Percentiles rank a stretch among this genome's conserved stretches.
Conservation (phyloP, 2,329 filamentous ascomycete species). For the Verticillium albo-atrum region DNA sequence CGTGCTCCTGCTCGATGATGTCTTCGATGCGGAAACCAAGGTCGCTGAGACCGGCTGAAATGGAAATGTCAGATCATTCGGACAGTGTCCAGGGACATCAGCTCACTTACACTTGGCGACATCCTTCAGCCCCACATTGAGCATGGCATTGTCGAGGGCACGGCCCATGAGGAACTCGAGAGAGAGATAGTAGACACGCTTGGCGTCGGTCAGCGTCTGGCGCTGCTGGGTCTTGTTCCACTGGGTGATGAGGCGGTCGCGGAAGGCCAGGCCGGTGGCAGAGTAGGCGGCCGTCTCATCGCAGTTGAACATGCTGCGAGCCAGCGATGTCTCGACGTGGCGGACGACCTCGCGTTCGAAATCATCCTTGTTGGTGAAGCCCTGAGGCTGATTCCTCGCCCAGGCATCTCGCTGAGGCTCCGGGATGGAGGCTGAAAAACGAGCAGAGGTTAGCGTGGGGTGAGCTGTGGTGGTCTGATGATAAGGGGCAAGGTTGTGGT, state of each 20-base stretch:
- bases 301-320: slow-evolving; percentile 96
- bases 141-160: slow-evolving; percentile 96
- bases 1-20: slow-evolving; percentile 89
- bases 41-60: slow-evolving; percentile 72
- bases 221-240: slow-evolving; percentile 99
- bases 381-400: slow-evolving; percentile 58
- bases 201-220: slow-evolving; percentile 85
- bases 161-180: slow-evolving; percentile 97
- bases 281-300: slow-evolving; percentile 92
- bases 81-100: background rate
- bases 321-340: slow-evolving; percentile 94
- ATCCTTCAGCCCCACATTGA: slow-evolving; percentile 88
- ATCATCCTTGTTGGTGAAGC: slow-evolving; percentile 74
- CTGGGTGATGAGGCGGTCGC: slow-evolving; percentile 86
- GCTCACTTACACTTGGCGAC: slow-evolving; percentile 64
- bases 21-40: slow-evolving; percentile 97
- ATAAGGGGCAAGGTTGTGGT: background rate
- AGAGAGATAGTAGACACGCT: slow-evolving; percentile 95
- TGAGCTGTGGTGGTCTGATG: background rate
- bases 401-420: slow-evolving; percentile 82
- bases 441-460: background rate
- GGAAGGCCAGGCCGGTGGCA: slow-evolving; percentile 85
- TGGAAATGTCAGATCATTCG: slow-evolving; percentile 11
- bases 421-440: slow-evolving; percentile 64
- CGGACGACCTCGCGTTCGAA: slow-evolving; percentile 85